phyloP scores from a whole-genome alignment of 139 green algal species.

The Eudorina sp. region DNA sequence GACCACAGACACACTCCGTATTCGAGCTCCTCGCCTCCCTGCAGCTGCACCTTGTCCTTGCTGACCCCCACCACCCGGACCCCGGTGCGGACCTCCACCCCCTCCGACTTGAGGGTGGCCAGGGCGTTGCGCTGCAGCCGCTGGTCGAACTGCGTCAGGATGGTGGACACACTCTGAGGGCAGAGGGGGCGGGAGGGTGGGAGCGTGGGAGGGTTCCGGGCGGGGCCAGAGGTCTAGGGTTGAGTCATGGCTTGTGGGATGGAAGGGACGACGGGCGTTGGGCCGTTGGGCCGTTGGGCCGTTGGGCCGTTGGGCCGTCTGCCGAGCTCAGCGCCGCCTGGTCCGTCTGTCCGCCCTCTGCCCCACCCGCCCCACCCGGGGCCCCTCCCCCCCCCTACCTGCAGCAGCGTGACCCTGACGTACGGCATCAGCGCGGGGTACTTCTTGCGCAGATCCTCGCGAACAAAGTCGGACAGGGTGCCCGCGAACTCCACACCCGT shows the following conservation, averaged over 20 bases:
- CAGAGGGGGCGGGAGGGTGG: background rate
- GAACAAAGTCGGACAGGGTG: slow-evolving; percentile 85
- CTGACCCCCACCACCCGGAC: slow-evolving; percentile 66
- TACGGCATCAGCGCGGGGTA: slow-evolving; percentile 77
- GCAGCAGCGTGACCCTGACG: slow-evolving; percentile 69
- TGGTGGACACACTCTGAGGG: slow-evolving; percentile 23
- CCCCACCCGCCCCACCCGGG: no score
- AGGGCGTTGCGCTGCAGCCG: slow-evolving; percentile 62
- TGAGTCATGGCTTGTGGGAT: no score
- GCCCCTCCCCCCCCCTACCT: no score
- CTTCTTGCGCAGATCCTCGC: slow-evolving; percentile 70
- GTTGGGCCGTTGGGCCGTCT: no score
- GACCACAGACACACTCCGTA: slow-evolving; percentile 78
- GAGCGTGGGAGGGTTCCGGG: background rate
- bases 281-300: no score
- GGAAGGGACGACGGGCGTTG: no score
- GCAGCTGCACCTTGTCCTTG: slow-evolving; percentile 14
- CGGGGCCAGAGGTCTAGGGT: no score
- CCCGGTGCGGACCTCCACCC: slow-evolving; percentile 64
- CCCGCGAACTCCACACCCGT: slow-evolving; percentile 87
- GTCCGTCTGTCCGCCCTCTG: no score
- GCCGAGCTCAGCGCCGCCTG: no score
- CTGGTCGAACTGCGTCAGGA: slow-evolving; percentile 75
- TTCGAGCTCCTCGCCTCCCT: slow-evolving; percentile 52
- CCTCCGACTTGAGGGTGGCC: slow-evolving; percentile 57